Conservation (phyloP, 73 alveolate species). For the Tetrahymena malaccensis region DNA sequence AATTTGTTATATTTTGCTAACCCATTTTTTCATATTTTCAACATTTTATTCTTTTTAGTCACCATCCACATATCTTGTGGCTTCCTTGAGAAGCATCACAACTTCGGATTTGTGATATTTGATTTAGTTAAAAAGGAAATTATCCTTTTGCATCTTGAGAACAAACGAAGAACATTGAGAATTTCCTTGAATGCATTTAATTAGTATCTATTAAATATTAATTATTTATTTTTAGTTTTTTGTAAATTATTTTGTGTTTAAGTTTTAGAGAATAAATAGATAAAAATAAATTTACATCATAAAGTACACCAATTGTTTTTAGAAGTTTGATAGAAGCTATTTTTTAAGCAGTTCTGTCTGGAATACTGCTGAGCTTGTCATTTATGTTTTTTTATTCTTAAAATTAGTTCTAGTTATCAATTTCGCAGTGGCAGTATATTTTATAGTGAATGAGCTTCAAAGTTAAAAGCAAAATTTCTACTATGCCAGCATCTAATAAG, state of each 20-base stretch:
- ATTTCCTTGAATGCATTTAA: background rate
- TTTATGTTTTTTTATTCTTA: background rate
- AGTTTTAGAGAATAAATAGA: no score
- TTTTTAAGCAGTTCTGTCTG: background rate
- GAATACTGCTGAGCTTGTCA: background rate
- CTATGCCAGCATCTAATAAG: background rate
- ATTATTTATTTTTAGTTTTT: background rate
- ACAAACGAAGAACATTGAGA: background rate
- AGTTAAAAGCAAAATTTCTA: background rate
- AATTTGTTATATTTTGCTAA: background rate
- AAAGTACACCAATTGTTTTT: background rate
- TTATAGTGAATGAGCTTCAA: background rate
- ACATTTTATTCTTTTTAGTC: background rate
- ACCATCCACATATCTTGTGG: background rate
- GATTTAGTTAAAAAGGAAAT: background rate
- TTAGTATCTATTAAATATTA: background rate
- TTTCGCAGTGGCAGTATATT: background rate
- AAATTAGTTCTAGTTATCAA: background rate
- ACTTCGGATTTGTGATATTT: background rate
- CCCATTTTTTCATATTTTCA: background rate
- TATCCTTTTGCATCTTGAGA: background rate
- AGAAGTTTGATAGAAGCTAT: background rate
- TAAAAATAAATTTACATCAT: background rate
- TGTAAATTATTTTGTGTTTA: no score
- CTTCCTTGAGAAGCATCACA: background rate